Conservation (phyloP, 257 asterid species). For the Jaltomata sinuosa region DNA sequence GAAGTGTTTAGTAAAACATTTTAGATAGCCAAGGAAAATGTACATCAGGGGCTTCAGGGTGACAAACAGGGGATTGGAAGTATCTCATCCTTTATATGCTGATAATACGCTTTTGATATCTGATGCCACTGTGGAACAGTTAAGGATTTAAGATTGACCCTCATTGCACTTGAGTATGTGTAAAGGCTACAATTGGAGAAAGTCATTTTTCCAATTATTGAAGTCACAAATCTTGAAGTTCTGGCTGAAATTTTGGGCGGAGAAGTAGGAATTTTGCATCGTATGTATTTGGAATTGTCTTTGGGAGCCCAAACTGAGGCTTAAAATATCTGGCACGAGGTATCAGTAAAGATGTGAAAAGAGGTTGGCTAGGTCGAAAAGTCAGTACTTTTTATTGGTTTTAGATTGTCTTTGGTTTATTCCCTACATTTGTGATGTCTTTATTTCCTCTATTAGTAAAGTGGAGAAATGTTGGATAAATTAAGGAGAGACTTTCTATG, state of each 20-base stretch:
- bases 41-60: background rate
- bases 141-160: background rate
- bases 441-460: background rate
- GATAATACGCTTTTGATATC: too few species aligned
- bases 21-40: background rate
- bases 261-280: background rate
- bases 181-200: background rate
- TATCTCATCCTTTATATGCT: background rate
- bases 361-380: background rate
- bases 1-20: background rate
- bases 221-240: background rate
- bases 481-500: background rate
- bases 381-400: background rate
- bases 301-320: background rate
- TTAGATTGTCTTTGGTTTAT: background rate
- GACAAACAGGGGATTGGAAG: background rate
- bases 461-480: background rate
- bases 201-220: background rate
- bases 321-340: background rate
- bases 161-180: background rate
- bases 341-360: background rate
- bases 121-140: background rate
- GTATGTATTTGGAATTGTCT: background rate
- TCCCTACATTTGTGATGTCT: background rate
- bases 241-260: background rate